Evolutionary conservation across 257 asterid genomes (phyloP), one percentile per base, ranked within the genome.

Genomic region (Scutellaria minor): DNA sequence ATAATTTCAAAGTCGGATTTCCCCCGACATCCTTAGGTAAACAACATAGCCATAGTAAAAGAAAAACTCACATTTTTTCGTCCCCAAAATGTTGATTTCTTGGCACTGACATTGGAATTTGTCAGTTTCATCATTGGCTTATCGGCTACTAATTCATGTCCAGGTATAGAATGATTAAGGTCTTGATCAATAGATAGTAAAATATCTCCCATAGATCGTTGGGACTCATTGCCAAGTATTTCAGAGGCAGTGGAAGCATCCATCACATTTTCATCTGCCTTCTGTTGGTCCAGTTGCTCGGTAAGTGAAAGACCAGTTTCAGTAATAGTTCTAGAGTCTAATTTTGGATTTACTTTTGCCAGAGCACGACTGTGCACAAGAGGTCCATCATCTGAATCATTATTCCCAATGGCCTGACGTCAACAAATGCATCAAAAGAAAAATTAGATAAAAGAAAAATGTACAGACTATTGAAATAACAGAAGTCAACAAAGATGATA

Each of bases 41-140:
- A 31, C 5, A 1, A 4, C 37, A 31, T 31, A 31, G 72, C 63
- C 64, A 15, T 37, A 35, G 69, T 56, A 39, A 70, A 53, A 47
- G 69, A 75, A 56, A 56, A 74, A 79, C 98, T 88, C 78, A 92
- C 98, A 73, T 63, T 90, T 83, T 83, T 92, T 81, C 91, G 82
- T 66, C 95, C 93, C 97, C 98, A 92, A 74, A 92, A 86, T 48
- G 85, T 80, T 52, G 98, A 85, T 76, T 84, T 87, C 84, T 85
- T 88, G 82, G 74, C 79, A 80, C 75, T 90, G 79, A 61, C 78
- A 81, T 75, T 82, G 58, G 94, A 71, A 73, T 76, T 61, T 65
- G 88, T 55, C 45, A 77, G 85, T 78, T 80, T 88, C 59, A 82
- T 74, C 61, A 73, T 44, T 73, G 86, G 53, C 76, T 87, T 92